These are phyloP conservation scores for Fusarium mundagurra DNA, from an alignment of 2,329 filamentous ascomycete genomes.

Conservation along the genomic window DNA sequence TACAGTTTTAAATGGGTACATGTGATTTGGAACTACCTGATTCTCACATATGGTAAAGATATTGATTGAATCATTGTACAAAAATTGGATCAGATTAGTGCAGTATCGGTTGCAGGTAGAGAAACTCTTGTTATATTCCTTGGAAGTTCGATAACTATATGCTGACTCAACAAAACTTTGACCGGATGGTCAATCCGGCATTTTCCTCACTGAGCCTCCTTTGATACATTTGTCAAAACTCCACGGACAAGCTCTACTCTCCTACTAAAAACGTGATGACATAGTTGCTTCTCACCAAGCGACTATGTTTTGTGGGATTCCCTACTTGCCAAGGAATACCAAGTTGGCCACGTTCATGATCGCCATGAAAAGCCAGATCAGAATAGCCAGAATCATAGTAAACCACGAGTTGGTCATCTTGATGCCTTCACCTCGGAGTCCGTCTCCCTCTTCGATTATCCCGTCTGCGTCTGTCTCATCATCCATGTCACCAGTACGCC, in stretches of 20 bases:
- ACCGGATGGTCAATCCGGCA: not conserved
- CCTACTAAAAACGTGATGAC: not conserved
- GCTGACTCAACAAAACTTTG: not conserved
- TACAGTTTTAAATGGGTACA: not conserved
- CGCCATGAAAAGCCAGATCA: not conserved
- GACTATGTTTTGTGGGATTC: not conserved
- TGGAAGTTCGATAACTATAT: not conserved
- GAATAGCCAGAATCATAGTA: not conserved
- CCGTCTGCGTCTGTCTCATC: not conserved
- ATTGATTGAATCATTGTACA: not conserved
- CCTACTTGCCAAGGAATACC: not conserved
- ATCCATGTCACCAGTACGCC: not conserved
- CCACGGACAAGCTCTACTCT: not conserved
- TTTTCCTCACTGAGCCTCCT: not conserved
- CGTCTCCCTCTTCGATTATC: not conserved
- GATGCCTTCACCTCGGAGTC: not conserved
- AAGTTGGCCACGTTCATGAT: not conserved
- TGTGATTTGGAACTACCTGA: accelerated
- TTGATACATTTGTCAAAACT: not conserved
- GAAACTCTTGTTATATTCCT: not conserved
- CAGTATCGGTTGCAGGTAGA: accelerated
- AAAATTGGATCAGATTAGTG: not conserved
- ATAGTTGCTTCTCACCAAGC: not conserved
- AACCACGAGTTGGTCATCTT: not conserved
- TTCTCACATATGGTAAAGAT: not conserved